Conservation (phyloP, 2,329 filamentous ascomycete species). For the Penicillium sp. region DNA sequence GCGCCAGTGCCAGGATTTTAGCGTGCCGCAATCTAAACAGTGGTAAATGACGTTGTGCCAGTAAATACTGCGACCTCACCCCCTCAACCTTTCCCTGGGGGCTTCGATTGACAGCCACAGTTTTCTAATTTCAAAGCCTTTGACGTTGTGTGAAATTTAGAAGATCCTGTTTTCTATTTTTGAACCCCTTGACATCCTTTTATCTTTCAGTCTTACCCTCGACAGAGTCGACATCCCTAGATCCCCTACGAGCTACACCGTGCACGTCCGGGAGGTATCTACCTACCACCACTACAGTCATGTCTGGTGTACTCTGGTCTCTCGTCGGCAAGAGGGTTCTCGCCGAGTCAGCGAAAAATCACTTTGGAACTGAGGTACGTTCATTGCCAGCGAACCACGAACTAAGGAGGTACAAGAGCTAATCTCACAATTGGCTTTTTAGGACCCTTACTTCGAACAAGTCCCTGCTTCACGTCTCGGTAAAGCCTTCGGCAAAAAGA, state of each 20-base stretch:
- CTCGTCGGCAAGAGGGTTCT: constrained; percentile 37
- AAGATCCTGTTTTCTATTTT: constrained; percentile 6
- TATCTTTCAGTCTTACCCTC: constrained; percentile 2
- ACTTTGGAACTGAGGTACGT: constrained; percentile 44
- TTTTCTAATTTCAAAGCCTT: constrained; percentile 8
- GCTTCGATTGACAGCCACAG: constrained; percentile 4
- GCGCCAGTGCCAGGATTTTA: constrained; percentile 17
- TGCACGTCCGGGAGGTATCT: background rate
- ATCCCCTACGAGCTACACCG: background rate
- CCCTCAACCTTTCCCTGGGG: background rate
- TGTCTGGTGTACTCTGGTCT: constrained; percentile 31
- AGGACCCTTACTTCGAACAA: constrained; percentile 91
- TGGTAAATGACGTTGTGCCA: constrained; percentile 26
- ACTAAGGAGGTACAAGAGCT: background rate
- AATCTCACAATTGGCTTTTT: constrained; percentile 6
- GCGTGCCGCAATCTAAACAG: constrained; percentile 3
- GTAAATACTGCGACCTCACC: background rate
- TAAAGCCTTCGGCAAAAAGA: constrained; percentile 67
- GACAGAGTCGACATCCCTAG: background rate
- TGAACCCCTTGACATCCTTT: constrained; percentile 7
- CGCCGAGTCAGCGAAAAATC: constrained; percentile 42
- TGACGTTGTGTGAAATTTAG: background rate
- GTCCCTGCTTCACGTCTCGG: constrained; percentile 72
- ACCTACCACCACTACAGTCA: constrained; percentile 12
- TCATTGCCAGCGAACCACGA: background rate